Evolutionary conservation across 305 asterid species (phyloP).

Genomic region (Fraxinus angustifolia): DNA sequence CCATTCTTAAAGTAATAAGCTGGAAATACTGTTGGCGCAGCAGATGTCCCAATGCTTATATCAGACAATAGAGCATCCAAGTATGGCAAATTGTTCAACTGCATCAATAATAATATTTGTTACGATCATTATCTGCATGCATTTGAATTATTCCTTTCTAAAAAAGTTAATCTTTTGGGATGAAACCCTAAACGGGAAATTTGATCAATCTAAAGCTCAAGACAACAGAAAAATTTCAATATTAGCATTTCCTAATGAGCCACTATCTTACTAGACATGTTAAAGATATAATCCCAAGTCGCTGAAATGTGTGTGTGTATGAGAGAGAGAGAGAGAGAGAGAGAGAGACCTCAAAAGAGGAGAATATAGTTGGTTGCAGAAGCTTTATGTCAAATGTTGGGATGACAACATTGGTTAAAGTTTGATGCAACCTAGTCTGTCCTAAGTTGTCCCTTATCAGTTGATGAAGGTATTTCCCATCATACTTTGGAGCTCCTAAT

Average conservation of each 20-base stretch:
- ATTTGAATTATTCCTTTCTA: not conserved
- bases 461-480: slow-evolving; percentile 45
- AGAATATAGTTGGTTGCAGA: slow-evolving; percentile 51
- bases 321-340: not conserved
- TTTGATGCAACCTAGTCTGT: slow-evolving; percentile 31
- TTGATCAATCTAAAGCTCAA: not conserved
- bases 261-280: not conserved
- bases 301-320: no score
- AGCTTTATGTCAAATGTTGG: slow-evolving; percentile 56
- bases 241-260: not conserved
- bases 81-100: slow-evolving; percentile 31
- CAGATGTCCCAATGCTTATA: slow-evolving; percentile 52
- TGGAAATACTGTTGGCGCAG: slow-evolving; percentile 56
- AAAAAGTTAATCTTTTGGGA: not conserved
- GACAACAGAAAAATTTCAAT: not conserved
- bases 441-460: slow-evolving; percentile 34
- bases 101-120: slow-evolving; percentile 2
- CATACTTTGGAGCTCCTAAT: slow-evolving; percentile 44
- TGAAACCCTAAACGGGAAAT: not conserved
- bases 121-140: not conserved
- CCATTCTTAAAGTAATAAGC: slow-evolving; percentile 42
- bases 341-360: slow-evolving; percentile 42
- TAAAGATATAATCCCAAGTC: not conserved
- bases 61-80: slow-evolving; percentile 49
- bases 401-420: slow-evolving; percentile 50